Base-by-base conservation (phyloP, 1,139 yeast genomes). In the Scheffersomyces quercinus region DNA sequence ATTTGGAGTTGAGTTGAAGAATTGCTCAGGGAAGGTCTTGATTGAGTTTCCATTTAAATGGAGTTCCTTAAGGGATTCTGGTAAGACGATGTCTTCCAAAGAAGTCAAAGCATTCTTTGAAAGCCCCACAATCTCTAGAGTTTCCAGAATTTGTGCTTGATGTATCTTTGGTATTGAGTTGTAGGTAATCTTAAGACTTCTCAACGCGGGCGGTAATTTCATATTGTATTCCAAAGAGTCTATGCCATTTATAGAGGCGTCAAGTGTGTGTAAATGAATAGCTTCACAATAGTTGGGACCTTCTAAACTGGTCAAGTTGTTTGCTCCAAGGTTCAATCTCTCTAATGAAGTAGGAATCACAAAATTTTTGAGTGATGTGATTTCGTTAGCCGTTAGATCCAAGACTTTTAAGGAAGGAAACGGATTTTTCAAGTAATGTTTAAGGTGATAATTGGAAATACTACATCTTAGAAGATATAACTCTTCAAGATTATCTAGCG, bases 341-440 rank as follows among this genome's bases (percentile, higher is more conserved):
- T 51, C 52, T 3, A 62, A 36, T 4, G 54, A 38, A 1, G 40
- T 33, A 2, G 64, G 58, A 3, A 57, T 29, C 5, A 44, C 35
- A 6, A 60, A 32, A 14, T 46, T 47, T 9, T 40, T 38, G 28
- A 60, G 46, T 4, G 49, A 46, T 1, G 59, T 46, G 28, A 60
- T 46, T 20, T 50, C 40, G 44, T 61, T 62, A 7, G 55, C 60
- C 4, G 56, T 48, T 3, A 62, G 43, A 35, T 60, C 63, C 28
- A 62, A 38, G 1, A 55, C 40, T 26, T 41, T 41, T 7, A 62
- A 45, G 5, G 26, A 37, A 2, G 49, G 41, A 3, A 44, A 45
- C 2, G 41, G 35, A 11, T 31, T 39, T 7, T 46, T 37, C 15
- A 49, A 44, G 37, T 41, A 47, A 12, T 40, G 42, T 35, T 29